Evolutionary conservation across 306 rosid genomes (phyloP).

Genomic region (Morella rubra): DNA sequence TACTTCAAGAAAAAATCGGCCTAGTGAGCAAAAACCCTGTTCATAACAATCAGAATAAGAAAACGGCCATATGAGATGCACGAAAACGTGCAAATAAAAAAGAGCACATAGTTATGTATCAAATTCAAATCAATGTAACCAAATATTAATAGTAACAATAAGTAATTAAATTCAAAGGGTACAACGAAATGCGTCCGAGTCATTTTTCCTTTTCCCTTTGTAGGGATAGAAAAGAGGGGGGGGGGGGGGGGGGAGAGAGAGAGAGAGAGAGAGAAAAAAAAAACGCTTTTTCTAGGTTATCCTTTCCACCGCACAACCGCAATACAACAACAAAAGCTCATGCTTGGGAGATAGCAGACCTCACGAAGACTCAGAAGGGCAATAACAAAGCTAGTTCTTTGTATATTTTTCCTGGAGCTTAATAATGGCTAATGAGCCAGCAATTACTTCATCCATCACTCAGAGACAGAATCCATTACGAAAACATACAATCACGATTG

Average conservation of each 20-base stretch:
- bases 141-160: neutral
- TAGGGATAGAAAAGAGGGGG: too few relatives aligned
- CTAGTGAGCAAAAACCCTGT: neutral
- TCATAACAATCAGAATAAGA: neutral
- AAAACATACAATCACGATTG: neutral
- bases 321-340: neutral
- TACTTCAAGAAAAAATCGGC: neutral
- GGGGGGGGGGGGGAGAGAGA: too few relatives aligned
- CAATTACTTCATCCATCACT: constrained; percentile 3
- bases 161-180: neutral
- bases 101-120: neutral
- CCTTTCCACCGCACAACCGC: neutral
- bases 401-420: neutral
- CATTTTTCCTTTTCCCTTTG: neutral
- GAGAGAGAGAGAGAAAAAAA: neutral
- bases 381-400: neutral
- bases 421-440: neutral
- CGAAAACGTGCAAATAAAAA: neutral
- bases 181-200: neutral
- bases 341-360: neutral
- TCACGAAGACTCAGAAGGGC: neutral
- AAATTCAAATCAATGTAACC: neutral
- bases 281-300: neutral
- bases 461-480: neutral
- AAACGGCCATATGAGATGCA: neutral